Conservation (phyloP, 306 rosid genomes). For the Acacia crassicarpa region DNA sequence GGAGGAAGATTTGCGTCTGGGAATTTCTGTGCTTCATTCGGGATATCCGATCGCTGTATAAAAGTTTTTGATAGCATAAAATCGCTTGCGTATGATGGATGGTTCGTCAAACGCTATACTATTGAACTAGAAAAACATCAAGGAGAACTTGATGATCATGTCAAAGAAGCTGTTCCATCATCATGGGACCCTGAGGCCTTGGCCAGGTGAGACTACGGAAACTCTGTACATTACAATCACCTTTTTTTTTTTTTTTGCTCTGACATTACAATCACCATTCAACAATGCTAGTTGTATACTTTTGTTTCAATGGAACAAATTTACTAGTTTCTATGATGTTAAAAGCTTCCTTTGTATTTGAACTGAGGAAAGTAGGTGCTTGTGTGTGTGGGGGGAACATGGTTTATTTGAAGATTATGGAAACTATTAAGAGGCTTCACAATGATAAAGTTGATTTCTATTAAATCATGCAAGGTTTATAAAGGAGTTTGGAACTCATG, state of each 20-base stretch:
- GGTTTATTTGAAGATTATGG: not conserved
- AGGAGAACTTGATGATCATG: conserved; percentile 55
- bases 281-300: not conserved
- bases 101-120: conserved; percentile 75
- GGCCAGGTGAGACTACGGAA: conserved; percentile 54
- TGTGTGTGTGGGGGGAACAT: not conserved
- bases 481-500: conserved; percentile 79
- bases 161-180: conserved; percentile 79
- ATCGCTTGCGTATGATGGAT: conserved; percentile 84
- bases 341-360: not conserved
- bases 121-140: conserved; percentile 73
- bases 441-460: not conserved
- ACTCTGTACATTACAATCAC: not conserved
- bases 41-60: conserved; percentile 59
- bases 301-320: not conserved
- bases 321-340: too few species aligned
- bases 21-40: conserved; percentile 79
- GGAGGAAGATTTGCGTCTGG: conserved; percentile 74
- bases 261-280: too few species aligned
- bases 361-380: not conserved
- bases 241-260: too few species aligned
- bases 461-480: conserved; percentile 62
- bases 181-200: conserved; percentile 78
- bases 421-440: not conserved
- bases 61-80: conserved; percentile 71